Conservation (phyloP, 257 asterid genomes). For the Henckelia pumila region DNA sequence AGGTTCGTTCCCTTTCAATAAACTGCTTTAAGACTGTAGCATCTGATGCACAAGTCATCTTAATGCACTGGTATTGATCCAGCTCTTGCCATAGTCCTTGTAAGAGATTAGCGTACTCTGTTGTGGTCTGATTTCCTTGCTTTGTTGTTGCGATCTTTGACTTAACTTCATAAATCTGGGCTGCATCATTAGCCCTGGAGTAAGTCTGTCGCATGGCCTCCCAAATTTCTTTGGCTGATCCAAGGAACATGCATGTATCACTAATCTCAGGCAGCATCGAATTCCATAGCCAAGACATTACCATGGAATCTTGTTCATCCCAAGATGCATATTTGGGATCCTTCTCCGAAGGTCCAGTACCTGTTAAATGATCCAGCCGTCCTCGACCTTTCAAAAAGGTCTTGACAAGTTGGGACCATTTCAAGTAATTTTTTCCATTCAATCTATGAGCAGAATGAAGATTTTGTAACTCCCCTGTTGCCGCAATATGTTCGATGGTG, state of each 20-base stretch:
- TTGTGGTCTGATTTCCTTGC: not conserved
- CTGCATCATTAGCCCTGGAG: not conserved
- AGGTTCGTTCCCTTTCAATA: not conserved
- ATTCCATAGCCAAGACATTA: not conserved
- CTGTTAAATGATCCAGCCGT: not conserved
- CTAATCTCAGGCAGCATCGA: not conserved
- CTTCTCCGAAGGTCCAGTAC: not conserved
- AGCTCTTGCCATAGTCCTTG: not conserved
- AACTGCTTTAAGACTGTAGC: not conserved
- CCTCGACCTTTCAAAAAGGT: conserved; percentile 1
- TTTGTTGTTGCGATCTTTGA: not conserved
- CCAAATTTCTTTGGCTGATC: too few species aligned
- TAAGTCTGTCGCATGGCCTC: not conserved
- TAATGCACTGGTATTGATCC: not conserved
- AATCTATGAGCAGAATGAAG: not conserved
- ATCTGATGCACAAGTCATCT: not conserved
- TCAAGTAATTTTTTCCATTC: not conserved
- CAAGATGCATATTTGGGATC: not conserved
- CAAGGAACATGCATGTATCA: not conserved
- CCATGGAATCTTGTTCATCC: conserved; percentile 18
- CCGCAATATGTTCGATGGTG: too few species aligned
- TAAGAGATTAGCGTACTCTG: not conserved
- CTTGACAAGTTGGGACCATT: not conserved
- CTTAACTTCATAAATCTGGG: conserved; percentile 7
- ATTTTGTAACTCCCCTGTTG: not conserved